Evolutionary conservation across 495 filamentous ascomycete genomes (phyloP).

Genomic region (Aspergillus diversus): DNA sequence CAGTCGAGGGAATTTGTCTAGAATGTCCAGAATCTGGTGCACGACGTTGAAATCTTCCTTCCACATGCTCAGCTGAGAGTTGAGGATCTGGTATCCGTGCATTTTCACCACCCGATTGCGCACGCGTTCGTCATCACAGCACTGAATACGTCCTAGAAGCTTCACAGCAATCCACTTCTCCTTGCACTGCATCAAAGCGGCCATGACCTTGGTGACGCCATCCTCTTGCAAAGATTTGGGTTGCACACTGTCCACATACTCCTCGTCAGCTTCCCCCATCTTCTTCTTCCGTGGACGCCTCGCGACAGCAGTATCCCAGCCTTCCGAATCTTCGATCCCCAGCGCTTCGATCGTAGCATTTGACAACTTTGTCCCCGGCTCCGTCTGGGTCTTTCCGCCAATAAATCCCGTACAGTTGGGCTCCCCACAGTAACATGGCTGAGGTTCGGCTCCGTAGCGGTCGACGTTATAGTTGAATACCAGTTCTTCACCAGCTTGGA

Average conservation of each 20-base stretch:
- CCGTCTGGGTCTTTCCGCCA: conserved; percentile 96
- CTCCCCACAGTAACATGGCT: conserved; percentile 96
- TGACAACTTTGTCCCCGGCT: conserved; percentile 89
- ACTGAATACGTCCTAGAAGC: conserved; percentile 85
- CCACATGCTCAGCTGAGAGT: conserved; percentile 79
- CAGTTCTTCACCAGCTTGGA: conserved; percentile 89
- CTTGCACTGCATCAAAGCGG: conserved; percentile 96
- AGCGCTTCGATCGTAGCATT: conserved; percentile 91
- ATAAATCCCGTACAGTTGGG: conserved; percentile 95
- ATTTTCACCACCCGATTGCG: conserved; percentile 89
- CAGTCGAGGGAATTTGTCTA: conserved; percentile 84
- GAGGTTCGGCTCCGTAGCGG: conserved; percentile 93
- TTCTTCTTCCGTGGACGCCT: conserved; percentile 94
- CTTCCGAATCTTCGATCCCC: conserved; percentile 90
- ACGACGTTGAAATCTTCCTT: conserved; percentile 87
- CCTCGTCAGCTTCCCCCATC: conserved; percentile 91
- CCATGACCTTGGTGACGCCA: conserved; percentile 97
- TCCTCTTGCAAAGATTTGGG: conserved; percentile 83
- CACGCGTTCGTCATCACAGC: conserved; percentile 86
- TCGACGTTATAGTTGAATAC: conserved; percentile 99
- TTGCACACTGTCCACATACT: conserved; percentile 90
- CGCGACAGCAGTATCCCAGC: conserved; percentile 86
- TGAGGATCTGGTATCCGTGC: conserved; percentile 96
- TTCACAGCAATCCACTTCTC: conserved; percentile 99
- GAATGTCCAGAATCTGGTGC: conserved; percentile 85